phyloP scores from a whole-genome alignment of 148 eudicot genomes.

The Silene latifolia region DNA sequence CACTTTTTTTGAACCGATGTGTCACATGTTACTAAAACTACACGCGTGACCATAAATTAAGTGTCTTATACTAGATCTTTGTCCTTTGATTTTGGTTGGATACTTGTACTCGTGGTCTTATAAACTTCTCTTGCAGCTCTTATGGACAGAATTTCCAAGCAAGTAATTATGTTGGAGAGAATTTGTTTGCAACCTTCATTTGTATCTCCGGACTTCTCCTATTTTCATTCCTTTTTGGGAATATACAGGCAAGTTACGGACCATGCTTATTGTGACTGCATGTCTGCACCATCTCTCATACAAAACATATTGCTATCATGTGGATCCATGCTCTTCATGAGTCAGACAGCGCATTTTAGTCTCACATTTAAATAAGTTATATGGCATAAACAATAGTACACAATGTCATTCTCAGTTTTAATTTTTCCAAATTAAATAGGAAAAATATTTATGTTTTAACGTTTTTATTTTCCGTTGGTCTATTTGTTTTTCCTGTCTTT shows the following conservation, averaged over 20 bases:
- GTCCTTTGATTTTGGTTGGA: neutral
- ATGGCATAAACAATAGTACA: too few relatives aligned
- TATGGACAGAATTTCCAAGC: slow-evolving; percentile 70
- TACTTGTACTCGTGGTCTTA: neutral
- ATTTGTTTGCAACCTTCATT: slow-evolving; percentile 51
- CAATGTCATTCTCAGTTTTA: too few relatives aligned
- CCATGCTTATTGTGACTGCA: neutral
- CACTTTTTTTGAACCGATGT: too few relatives aligned
- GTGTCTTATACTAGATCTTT: neutral
- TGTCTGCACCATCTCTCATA: neutral
- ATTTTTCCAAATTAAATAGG: too few relatives aligned
- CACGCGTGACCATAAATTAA: too few relatives aligned
- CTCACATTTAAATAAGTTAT: too few relatives aligned
- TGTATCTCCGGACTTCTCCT: slow-evolving; percentile 57
- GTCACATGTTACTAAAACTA: too few relatives aligned
- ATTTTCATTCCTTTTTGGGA: slow-evolving; percentile 69
- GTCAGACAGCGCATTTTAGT: neutral
- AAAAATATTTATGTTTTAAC: too few relatives aligned
- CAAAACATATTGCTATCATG: neutral
- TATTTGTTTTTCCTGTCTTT: too few relatives aligned
- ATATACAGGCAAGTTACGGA: slow-evolving; percentile 56
- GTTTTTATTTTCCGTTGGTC: too few relatives aligned
- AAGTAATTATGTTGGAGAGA: slow-evolving; percentile 51
- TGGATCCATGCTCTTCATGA: neutral
- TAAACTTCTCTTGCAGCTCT: slow-evolving; percentile 44